Conservation (phyloP, 2,329 filamentous ascomycete genomes). For the Akanthomyces lecanii region DNA sequence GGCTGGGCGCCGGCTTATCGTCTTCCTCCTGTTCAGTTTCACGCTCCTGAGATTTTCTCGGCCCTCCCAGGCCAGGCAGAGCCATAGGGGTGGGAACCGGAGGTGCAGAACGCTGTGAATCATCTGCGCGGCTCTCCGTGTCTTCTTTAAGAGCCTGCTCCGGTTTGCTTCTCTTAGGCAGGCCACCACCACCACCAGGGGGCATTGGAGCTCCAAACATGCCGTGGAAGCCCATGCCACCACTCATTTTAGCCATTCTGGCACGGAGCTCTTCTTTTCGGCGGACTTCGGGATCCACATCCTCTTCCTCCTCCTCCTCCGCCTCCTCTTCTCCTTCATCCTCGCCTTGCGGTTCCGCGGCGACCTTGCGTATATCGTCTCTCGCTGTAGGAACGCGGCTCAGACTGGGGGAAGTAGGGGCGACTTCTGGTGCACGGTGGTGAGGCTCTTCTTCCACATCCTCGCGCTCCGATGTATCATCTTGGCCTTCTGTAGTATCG, state of each 20-base stretch:
- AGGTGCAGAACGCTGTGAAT: constrained; percentile 42
- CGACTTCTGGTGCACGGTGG: constrained; percentile 30
- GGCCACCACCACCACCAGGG: constrained; percentile 49
- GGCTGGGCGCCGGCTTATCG: constrained; percentile 31
- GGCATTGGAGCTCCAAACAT: constrained; percentile 79
- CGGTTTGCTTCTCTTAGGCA: constrained; percentile 51
- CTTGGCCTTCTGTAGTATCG: constrained; percentile 58
- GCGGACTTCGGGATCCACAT: constrained; percentile 80
- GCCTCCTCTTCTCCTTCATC: constrained; percentile 52
- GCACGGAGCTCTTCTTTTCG: constrained; percentile 85
- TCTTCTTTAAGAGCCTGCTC: constrained; percentile 26
- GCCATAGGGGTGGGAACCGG: constrained; percentile 58
- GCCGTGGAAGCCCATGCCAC: constrained; percentile 92
- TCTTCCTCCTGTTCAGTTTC: constrained; percentile 29
- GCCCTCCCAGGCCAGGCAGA: constrained; percentile 68
- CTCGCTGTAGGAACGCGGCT: constrained; percentile 49
- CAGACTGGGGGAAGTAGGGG: constrained; percentile 32
- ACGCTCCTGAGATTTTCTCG: constrained; percentile 42
- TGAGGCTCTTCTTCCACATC: constrained; percentile 62
- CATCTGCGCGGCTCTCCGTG: constrained; percentile 40
- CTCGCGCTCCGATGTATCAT: constrained; percentile 64
- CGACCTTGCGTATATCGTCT: constrained; percentile 41
- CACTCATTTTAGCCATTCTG: constrained; percentile 97
- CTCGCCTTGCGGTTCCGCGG: constrained; percentile 77
- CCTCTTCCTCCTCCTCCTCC: constrained; percentile 74